Conservation (phyloP, 192 early-diverging fungal species). For the Coemansia sp. region DNA sequence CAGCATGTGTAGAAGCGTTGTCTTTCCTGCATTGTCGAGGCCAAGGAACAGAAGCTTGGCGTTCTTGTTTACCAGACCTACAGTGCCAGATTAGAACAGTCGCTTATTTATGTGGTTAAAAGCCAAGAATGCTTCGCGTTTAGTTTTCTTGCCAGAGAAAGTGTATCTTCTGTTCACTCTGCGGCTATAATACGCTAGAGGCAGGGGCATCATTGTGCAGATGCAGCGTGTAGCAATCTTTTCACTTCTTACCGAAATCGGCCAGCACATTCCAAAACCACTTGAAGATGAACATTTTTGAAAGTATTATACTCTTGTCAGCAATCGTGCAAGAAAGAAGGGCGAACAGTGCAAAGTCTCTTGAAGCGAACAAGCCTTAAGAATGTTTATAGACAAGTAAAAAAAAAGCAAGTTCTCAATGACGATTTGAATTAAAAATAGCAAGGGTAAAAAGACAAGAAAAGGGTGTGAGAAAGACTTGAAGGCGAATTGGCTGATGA, state of each 20-base stretch:
- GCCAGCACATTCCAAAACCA: constrained; percentile 97
- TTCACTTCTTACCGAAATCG: constrained; percentile 75
- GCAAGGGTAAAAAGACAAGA: background rate
- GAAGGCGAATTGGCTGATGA: background rate
- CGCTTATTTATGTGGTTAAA: background rate
- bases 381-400: background rate
- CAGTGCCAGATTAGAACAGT: background rate
- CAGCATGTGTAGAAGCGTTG: constrained; percentile 98
- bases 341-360: background rate
- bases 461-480: background rate
- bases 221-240: background rate
- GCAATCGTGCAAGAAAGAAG: background rate
- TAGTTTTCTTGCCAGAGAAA: background rate
- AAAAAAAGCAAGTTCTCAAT: background rate
- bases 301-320: background rate
- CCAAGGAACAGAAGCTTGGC: constrained; percentile 99
- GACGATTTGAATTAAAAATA: background rate
- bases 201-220: background rate
- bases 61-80: constrained; percentile 98
- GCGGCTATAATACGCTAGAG: background rate
- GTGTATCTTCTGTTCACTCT: background rate
- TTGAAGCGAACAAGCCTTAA: background rate
- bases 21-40: constrained; percentile 98
- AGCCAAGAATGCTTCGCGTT: background rate
- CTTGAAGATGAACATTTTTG: constrained; percentile 89